Evolutionary conservation across 352 stramenopile genomes (phyloP), one percentile per base, ranked within the genome.

Genomic region (Phytophthora citricola): DNA sequence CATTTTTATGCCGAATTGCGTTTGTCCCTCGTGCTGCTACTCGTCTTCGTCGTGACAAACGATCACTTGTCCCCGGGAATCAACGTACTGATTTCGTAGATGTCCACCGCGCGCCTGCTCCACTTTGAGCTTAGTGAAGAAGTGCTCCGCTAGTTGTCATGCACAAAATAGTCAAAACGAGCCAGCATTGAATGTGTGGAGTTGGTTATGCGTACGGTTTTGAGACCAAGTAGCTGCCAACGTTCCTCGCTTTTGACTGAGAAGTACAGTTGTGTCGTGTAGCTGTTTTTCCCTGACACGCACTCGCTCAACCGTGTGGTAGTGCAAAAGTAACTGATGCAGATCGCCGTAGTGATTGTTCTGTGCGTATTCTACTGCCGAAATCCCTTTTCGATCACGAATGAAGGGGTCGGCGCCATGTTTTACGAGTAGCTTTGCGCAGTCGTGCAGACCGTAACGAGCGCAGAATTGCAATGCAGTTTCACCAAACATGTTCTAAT

Each of bases 401-500:
- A 47, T 44, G 7, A 64, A 64, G 4, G 60, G 20, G 49, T 91
- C 66, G 4, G 66, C 84, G 12, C 70, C 71, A 36, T 83, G 68
- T 3, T 26, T 27, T 1, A 94, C 53, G 44, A 94, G 68, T 5
- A 92, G 53, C 57, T 80, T 76, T 26, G 83, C 76, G 43, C 80
- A 89, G 8, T 85, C 74, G 32, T 79, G 47, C 3, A 92, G 75
- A 11, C 81, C 82, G 29, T 88, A 73, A 1, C 76, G 67, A 29
- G 79, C 79, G 39, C 76, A 86, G 26, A 78, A 62, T 44, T 92
- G 86, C 31, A 94, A 49, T 12, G 75, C 61, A 1, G 79, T 86
- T 67, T 90, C 81, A 0, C 82, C 82, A 49, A 90, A 90, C 3
- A 54, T 56, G 51, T 94, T 94, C 86, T 92, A 55, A 10, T 17